Percentiles rank a stretch among this genome's conserved stretches.
Conservation (phyloP, 2,329 filamentous ascomycete species). For the Verticillium zaregamsianum region DNA sequence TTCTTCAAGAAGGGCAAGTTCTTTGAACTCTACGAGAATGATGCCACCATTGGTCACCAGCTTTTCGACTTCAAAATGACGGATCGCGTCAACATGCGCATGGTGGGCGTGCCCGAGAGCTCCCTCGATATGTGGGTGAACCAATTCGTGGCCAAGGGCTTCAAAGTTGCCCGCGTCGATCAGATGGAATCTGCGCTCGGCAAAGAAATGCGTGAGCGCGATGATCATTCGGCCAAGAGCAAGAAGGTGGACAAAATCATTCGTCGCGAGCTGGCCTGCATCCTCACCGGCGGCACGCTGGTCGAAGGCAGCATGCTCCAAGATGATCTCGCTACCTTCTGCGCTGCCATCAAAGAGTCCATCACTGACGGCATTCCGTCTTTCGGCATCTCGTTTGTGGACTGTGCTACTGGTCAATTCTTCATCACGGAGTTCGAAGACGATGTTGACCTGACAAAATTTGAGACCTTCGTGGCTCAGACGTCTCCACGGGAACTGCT, state of each 20-base stretch:
- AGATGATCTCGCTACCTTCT: constrained; percentile 95
- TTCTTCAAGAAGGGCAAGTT: constrained; percentile 99
- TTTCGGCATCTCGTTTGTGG: constrained; percentile 91
- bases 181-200: constrained; percentile 93
- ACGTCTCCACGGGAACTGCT: constrained; percentile 84
- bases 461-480: constrained; percentile 94
- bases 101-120: constrained; percentile 96
- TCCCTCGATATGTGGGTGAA: constrained; percentile 97
- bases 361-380: constrained; percentile 69
- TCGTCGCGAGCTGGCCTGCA: constrained; percentile 80
- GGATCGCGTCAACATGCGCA: constrained; percentile 97
- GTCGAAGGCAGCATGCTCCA: constrained; percentile 97
- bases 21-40: constrained; percentile 96
- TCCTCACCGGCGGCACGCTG: constrained; percentile 86
- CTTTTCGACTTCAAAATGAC: constrained; percentile 97
- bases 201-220: constrained; percentile 98
- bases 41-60: constrained; percentile 93
- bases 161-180: constrained; percentile 94
- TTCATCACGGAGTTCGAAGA: constrained; percentile 89
- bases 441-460: constrained; percentile 89
- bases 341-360: constrained; percentile 87
- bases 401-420: constrained; percentile 94
- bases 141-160: constrained; percentile 96
- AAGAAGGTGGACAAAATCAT: constrained; percentile 91
- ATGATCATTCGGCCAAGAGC: constrained; percentile 52